Evolutionary conservation across 2,329 filamentous ascomycete species (phyloP).

Genomic region (Emmonsia crescens): DNA sequence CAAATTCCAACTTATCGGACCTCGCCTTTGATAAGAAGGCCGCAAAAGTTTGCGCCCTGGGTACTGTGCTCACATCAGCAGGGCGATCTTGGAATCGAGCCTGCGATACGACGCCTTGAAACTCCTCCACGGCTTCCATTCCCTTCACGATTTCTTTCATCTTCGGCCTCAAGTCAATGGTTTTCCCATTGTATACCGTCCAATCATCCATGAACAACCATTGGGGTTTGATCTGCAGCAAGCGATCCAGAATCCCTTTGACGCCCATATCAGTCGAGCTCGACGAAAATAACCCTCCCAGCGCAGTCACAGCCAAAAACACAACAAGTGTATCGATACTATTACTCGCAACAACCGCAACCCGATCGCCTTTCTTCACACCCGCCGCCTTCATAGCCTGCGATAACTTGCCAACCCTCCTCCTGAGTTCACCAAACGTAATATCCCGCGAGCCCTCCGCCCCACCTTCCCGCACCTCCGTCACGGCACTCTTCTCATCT

Average conservation of each 20-base stretch:
- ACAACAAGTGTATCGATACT: constrained; percentile 62
- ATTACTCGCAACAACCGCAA: constrained; percentile 66
- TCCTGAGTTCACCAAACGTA: constrained; percentile 57
- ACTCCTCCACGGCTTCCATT: constrained; percentile 49
- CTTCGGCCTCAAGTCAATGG: constrained; percentile 59
- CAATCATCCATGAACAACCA: constrained; percentile 78
- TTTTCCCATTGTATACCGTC: constrained; percentile 69
- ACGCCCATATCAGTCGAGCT: constrained; percentile 76
- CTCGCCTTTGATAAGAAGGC: constrained; percentile 27
- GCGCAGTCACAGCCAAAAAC: constrained; percentile 56
- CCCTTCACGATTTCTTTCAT: constrained; percentile 57
- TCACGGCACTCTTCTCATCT: constrained; percentile 58
- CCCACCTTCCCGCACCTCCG: constrained; percentile 44
- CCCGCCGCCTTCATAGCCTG: constrained; percentile 58
- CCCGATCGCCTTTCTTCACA: constrained; percentile 58
- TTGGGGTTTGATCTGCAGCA: constrained; percentile 63
- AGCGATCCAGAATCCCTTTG: constrained; percentile 62
- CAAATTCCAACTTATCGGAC: constrained; percentile 40
- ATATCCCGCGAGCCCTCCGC: constrained; percentile 36
- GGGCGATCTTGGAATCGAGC: constrained; percentile 50
- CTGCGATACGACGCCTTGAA: constrained; percentile 54
- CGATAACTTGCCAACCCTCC: constrained; percentile 47
- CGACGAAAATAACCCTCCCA: constrained; percentile 66
- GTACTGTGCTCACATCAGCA: constrained; percentile 47
- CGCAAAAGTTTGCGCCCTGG: constrained; percentile 32